Evolutionary conservation across 2,329 filamentous ascomycete species (phyloP).

Genomic region (Pseudogymnoascus verrucosus): DNA sequence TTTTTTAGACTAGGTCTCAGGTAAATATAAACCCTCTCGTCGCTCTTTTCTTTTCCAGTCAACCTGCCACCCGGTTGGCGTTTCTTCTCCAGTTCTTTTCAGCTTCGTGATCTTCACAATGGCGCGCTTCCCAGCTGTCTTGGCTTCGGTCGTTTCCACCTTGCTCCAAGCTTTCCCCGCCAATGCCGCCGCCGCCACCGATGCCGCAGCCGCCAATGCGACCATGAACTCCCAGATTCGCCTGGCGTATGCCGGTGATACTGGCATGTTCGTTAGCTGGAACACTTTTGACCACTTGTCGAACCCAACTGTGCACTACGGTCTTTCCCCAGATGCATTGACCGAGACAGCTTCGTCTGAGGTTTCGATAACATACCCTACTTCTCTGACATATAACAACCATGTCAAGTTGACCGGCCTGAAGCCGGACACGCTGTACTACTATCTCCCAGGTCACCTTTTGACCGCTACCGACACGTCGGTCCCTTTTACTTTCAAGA

Average conservation of each 20-base stretch:
- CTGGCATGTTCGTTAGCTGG: conserved; percentile 28
- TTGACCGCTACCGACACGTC: not conserved
- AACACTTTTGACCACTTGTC: conserved; percentile 27
- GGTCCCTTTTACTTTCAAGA: conserved; percentile 19
- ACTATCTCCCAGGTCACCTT: conserved; percentile 17
- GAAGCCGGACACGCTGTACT: conserved; percentile 21
- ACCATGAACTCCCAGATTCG: conserved; percentile 12
- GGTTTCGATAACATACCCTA: conserved; percentile 26
- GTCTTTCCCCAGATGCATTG: conserved; percentile 20
- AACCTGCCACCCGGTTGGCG: not conserved
- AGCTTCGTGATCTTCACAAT: not conserved
- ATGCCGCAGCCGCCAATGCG: not conserved
- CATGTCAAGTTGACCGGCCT: conserved; percentile 16
- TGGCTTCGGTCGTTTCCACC: not conserved
- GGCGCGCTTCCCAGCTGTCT: not conserved
- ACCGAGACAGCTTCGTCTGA: conserved; percentile 20
- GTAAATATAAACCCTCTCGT: not conserved
- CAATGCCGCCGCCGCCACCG: not conserved
- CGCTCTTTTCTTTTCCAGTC: not conserved
- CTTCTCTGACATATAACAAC: conserved; percentile 29
- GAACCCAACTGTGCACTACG: conserved; percentile 26
- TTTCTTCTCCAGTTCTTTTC: not conserved
- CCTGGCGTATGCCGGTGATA: conserved; percentile 14
- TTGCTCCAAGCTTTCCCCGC: not conserved
- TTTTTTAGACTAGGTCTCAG: not conserved